Evolutionary conservation across 345 rosid genomes (phyloP).

Genomic region (Aethionema arabicum): DNA sequence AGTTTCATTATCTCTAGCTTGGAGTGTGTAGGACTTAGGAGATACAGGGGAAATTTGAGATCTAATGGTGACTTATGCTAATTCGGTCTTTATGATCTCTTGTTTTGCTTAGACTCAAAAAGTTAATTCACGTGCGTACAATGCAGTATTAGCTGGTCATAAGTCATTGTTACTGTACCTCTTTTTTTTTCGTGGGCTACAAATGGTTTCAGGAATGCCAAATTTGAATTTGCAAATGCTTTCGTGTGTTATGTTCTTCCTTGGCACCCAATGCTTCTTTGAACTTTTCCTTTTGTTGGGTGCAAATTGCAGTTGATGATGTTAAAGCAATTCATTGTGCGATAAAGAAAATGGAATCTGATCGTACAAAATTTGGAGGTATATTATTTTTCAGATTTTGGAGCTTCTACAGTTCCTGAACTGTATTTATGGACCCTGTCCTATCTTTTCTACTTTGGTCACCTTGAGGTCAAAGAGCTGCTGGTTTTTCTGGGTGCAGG

Average conservation of each 20-base stretch:
- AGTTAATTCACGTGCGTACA: background rate
- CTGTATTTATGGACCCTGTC: background rate
- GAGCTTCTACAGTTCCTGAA: slow-evolving; percentile 7
- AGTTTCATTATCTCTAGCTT: slow-evolving; percentile 11
- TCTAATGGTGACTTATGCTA: background rate
- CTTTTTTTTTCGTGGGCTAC: slow-evolving; percentile 1
- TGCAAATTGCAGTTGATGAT: slow-evolving; percentile 26
- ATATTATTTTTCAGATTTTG: background rate
- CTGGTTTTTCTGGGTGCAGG: slow-evolving; percentile 43
- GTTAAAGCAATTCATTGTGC: slow-evolving; percentile 11
- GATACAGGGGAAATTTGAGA: background rate
- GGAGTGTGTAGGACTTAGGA: background rate
- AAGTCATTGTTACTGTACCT: background rate
- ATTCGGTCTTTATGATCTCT: background rate
- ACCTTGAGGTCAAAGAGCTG: slow-evolving; percentile 7
- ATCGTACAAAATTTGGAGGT: slow-evolving; percentile 38
- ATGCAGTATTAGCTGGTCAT: slow-evolving; percentile 11
- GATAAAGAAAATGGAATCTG: slow-evolving; percentile 38
- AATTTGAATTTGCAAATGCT: slow-evolving; percentile 17
- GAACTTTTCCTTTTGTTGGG: slow-evolving; percentile 5
- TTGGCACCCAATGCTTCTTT: slow-evolving; percentile 14
- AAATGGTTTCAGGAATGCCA: background rate
- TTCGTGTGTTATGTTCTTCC: background rate
- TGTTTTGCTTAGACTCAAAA: background rate
- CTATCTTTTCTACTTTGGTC: background rate